Evolutionary conservation across 192 early-diverging fungal species (phyloP), one percentile per base, ranked within the genome.

Genomic region (Backusella circina): DNA sequence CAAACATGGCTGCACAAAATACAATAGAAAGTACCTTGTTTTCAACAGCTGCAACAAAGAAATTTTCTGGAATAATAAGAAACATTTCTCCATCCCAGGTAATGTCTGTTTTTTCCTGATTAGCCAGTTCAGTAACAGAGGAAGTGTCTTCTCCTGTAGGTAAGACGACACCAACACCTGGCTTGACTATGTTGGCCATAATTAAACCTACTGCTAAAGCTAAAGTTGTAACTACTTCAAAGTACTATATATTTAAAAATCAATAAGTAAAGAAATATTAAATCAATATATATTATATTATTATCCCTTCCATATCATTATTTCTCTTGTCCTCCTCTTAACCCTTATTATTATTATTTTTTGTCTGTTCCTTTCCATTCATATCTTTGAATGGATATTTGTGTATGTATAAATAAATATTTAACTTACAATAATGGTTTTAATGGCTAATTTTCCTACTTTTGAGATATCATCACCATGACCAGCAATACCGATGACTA

Each of bases 131-230:
- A 50, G 21, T 33, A 26, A 74, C 54, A 37, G 13, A 3, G 21
- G 26, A 57, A 26, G n/a, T 28, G 28, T 57, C 65, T 66, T 66
- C 32, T 7, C 74, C 72, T 5, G 35, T 26, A 41, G 88, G 73
- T 41, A 51, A 66, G 4, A 32, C 65, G 30, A 85, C 78, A 23
- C 88, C 89, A 21, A 41, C 39, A 16, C 92, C 92, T 7, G 92
- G 92, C 75, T 90, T 86, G 74, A 85, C 65, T 6, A 88, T 65
- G 72, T 92, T 91, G 65, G 80, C 89, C 51, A 85, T 82, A 37
- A 86, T 38, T 30, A 93, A 87, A 72, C 92, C 92, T 23, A 93
- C 67, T 72, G 88, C 75, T n/a, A 92, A 75, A 15, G 90, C 91
- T 51, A 92, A 73, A 3, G 86, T 90, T 7, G 91, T 87, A 75